A percentile compares a stretch with the other conserved stretches of the same genome.
These are phyloP conservation scores for Inga oerstediana DNA, from an alignment of 306 rosid genomes.

Conservation along the genomic window DNA sequence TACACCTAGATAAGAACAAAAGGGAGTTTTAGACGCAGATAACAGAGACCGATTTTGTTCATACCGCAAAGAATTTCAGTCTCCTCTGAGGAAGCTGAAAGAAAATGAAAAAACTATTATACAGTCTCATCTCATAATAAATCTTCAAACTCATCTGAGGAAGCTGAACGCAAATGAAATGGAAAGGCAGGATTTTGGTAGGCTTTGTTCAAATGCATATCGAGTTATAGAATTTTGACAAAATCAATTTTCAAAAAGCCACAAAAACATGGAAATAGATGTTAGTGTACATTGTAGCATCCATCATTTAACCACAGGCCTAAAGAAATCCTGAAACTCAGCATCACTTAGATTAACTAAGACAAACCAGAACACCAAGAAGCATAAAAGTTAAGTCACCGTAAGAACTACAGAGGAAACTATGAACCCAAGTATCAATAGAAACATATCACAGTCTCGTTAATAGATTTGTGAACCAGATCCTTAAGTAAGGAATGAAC, in stretches of 20 bases:
- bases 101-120: background rate
- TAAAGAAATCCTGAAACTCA: background rate
- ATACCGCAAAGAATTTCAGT: too few species aligned
- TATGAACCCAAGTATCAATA: slow-evolving; percentile 15
- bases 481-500: slow-evolving; percentile 77
- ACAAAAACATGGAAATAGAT: background rate
- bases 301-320: background rate
- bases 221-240: too few species aligned
- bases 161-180: slow-evolving; percentile 15
- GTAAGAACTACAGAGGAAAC: slow-evolving; percentile 17
- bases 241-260: too few species aligned
- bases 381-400: background rate
- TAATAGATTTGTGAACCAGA: slow-evolving; percentile 77
- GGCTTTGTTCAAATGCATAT: too few species aligned
- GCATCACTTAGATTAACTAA: too few species aligned
- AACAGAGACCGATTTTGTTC: too few species aligned
- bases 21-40: too few species aligned
- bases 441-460: slow-evolving; percentile 70
- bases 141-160: background rate
- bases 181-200: too few species aligned
- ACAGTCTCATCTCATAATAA: background rate
- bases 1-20: too few species aligned
- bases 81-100: too few species aligned
- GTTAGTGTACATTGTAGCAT: background rate
- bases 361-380: slow-evolving; percentile 22